Conservation (phyloP, 2,329 filamentous ascomycete genomes). For the Paraphoma sp. region DNA sequence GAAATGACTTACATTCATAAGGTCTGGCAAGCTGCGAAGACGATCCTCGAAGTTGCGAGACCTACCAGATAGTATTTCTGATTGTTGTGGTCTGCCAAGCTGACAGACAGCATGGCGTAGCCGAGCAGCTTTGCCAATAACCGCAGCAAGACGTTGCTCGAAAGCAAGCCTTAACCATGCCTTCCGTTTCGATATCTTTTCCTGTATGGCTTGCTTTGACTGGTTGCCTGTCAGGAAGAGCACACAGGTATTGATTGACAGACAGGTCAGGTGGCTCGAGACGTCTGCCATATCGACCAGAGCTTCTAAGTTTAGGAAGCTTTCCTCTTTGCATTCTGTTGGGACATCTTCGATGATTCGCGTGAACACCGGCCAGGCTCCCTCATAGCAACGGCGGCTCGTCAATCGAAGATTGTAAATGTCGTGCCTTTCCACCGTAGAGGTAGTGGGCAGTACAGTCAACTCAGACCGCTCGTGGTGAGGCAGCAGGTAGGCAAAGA, state of each 20-base stretch:
- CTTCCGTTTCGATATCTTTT: not conserved
- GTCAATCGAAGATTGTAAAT: conserved; percentile 1
- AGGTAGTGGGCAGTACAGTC: not conserved
- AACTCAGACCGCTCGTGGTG: not conserved
- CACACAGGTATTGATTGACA: not conserved
- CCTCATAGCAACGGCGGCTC: not conserved
- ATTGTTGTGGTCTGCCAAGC: too few relatives aligned
- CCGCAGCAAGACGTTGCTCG: too few relatives aligned
- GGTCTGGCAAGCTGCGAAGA: too few relatives aligned
- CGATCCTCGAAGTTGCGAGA: too few relatives aligned
- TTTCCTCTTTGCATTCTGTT: not conserved
- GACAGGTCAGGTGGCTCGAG: not conserved
- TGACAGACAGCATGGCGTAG: too few relatives aligned
- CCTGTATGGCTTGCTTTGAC: not conserved
- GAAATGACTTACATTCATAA: too few relatives aligned
- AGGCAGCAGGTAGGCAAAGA: conserved; percentile 4
- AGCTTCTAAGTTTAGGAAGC: not conserved
- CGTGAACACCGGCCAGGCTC: not conserved
- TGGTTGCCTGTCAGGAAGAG: too few relatives aligned
- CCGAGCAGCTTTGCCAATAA: too few relatives aligned
- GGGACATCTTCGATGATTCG: not conserved
- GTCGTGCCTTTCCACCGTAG: not conserved
- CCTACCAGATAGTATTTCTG: too few relatives aligned
- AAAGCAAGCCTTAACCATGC: not conserved
- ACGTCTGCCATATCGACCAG: not conserved